Evolutionary conservation across 2,329 filamentous ascomycete genomes (phyloP), one percentile per base, ranked within the genome.

Genomic region (Sclerotinia sclerotiorum): DNA sequence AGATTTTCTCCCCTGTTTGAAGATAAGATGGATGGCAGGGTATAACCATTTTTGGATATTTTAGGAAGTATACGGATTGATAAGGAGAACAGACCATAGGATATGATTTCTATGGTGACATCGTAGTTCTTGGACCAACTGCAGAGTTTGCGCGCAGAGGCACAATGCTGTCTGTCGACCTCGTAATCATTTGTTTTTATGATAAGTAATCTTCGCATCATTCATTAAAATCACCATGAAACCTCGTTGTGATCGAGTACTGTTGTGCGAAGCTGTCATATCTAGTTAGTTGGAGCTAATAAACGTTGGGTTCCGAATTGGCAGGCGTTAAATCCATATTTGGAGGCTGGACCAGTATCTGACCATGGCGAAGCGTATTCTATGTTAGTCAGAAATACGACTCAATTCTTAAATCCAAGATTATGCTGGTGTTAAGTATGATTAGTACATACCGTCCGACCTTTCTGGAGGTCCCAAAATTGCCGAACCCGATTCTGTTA

Each of bases 391-490:
- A 44, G 35, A 42, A 58, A 19, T 27, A 17, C n/a, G 7, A 27
- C 27, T 27, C 17, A 29, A n/a, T 17, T 15, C n/a, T 6, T 56
- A 2, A 39, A 15, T 56, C 19, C 13, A 42, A 17, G 39, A 42
- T 42, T 17, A 42, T 42, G 5, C 21, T 2, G 2, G 29, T 21
- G 29, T 55, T 21, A 3, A 5, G 52, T 42, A 42, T 42, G n/a
- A 32, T n/a, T 13, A 39, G 39, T 24, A 13, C 21, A 13, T 24
- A 13, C 21, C n/a, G n/a, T 57, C 55, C 21, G 55, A 57, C 24
- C 35, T 57, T 39, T 35, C 55, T 57, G 13, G 32, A 57, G 32
- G 32, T 42, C 55, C 55, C 32, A 57, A 57, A 56, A 57, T 24
- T 17, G 55, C 35, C 15, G 35, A 57, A 24, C n/a, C 55, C 35